Evolutionary conservation across 2,329 filamentous ascomycete genomes (phyloP), one percentile per base, ranked within the genome.

Genomic region (Pseudocercospora ulei): DNA sequence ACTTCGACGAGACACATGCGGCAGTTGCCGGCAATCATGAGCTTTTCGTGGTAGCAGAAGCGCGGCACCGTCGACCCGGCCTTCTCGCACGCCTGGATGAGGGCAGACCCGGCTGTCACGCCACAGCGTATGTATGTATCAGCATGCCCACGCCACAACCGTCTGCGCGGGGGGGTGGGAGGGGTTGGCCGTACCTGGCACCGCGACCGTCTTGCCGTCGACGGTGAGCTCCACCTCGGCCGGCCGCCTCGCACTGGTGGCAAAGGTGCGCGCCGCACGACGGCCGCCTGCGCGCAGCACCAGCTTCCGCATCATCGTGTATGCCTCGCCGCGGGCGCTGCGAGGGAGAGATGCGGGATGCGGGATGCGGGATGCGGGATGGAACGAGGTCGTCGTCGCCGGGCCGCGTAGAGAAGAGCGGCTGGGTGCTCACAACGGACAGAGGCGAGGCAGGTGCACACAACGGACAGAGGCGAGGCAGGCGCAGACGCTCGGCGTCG

Each of bases 11-110:
- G 70, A 68, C 90, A 98, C 90, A 98, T 98, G 70, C 90, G 86
- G 69, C 90, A 98, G 69, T 96, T 98, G 66, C 90, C 90, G 59
- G 90, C 90, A 73, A 98, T 94, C 80, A 93, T 86, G 55, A 98
- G 75, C 70, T 98, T 96, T 82, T 96, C 88, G 75, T 95, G 88
- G 68, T 96, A 96, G 69, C 88, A 96, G 68, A 94, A 95, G 84
- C 87, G 86, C 55, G 88, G 88, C 59, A 96, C 73, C 47, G 82
- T 90, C 52, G 73, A 75, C 60, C 90, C 90, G 51, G 88, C 90
- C 71, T 98, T 95, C 69, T 98, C 90, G 71, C 90, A 98, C 61
- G 90, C 90, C 71, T 98, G 90, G 63, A 98, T 98, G 58, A 98
- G 75, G 60, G 90, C 88, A 56, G 90, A 90, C 53, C 88, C 88